Conservation (phyloP, 495 filamentous ascomycete genomes). For the Tuber calosporum region DNA sequence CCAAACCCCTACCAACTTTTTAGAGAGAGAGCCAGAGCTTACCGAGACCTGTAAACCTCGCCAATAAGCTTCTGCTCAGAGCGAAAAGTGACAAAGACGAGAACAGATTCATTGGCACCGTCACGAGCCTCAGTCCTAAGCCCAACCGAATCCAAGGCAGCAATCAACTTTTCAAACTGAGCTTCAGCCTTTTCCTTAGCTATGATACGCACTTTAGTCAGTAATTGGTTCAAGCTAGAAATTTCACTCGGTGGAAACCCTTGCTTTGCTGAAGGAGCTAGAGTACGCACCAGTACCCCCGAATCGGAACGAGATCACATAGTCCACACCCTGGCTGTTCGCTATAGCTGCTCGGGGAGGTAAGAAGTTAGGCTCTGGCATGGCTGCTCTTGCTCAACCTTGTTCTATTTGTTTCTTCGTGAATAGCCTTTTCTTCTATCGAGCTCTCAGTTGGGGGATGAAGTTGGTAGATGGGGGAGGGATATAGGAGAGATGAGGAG, state of each 20-base stretch:
- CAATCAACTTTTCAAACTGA: conserved; percentile 67
- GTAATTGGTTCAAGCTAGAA: not conserved
- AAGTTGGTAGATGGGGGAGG: not conserved
- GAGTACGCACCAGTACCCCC: conserved; percentile 52
- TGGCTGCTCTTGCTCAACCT: conserved; percentile 13
- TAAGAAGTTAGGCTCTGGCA: conserved; percentile 13
- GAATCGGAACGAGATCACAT: conserved; percentile 78
- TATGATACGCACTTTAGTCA: conserved; percentile 36
- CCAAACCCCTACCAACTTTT: not conserved
- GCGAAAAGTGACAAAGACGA: conserved; percentile 75
- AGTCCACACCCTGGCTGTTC: conserved; percentile 74
- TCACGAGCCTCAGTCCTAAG: conserved; percentile 77
- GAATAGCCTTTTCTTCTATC: not conserved
- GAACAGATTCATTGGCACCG: conserved; percentile 65
- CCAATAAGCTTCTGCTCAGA: conserved; percentile 56
- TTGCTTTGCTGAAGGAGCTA: not conserved
- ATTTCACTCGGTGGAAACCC: not conserved
- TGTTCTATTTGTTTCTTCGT: not conserved
- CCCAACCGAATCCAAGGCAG: conserved; percentile 63
- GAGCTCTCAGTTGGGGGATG: not conserved
- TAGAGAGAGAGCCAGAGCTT: conserved; percentile 24
- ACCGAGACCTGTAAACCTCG: conserved; percentile 65
- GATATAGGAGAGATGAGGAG: not conserved
- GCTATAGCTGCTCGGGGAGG: conserved; percentile 15
- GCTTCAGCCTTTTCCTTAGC: conserved; percentile 61